Evolutionary conservation across 1,284 basidiomycete species (phyloP).

Genomic region (Ganoderma multipileum): DNA sequence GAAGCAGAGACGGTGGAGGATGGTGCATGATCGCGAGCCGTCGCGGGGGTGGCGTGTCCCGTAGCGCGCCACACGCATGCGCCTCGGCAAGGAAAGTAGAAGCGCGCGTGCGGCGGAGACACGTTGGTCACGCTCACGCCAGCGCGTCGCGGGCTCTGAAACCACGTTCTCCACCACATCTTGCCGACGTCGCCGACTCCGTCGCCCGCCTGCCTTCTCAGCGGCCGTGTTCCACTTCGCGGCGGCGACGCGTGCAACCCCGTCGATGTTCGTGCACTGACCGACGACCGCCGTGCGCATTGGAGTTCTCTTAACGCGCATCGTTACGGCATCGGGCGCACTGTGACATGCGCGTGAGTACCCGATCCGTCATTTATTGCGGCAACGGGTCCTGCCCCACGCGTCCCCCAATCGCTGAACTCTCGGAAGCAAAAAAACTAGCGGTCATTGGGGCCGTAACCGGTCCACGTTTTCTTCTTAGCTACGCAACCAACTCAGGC

Average conservation of each 20-base stretch:
- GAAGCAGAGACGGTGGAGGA: conserved; percentile 14
- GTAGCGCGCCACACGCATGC: conserved; percentile 9
- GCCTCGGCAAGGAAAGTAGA: conserved; percentile 23
- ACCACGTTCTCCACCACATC: neutral
- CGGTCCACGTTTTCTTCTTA: neutral
- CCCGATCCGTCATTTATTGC: conserved; percentile 5
- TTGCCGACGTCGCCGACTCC: conserved; percentile 9
- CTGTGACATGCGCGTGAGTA: neutral
- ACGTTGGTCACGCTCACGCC: conserved; percentile 25
- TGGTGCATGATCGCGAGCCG: conserved; percentile 9
- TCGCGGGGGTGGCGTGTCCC: conserved; percentile 19
- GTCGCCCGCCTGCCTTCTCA: neutral
- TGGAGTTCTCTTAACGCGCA: neutral
- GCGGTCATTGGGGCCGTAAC: neutral
- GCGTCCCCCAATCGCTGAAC: neutral
- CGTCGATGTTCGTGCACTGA: neutral
- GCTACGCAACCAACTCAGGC: neutral
- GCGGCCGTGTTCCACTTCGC: neutral
- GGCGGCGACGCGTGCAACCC: neutral
- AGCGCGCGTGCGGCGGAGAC: conserved; percentile 21
- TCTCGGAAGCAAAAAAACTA: neutral
- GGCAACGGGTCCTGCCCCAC: neutral
- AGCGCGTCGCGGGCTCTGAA: conserved; percentile 20
- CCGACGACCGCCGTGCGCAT: neutral
- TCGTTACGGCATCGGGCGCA: neutral